Base-by-base conservation (phyloP, 495 filamentous ascomycete species). In the Bathelium albidoporum region DNA sequence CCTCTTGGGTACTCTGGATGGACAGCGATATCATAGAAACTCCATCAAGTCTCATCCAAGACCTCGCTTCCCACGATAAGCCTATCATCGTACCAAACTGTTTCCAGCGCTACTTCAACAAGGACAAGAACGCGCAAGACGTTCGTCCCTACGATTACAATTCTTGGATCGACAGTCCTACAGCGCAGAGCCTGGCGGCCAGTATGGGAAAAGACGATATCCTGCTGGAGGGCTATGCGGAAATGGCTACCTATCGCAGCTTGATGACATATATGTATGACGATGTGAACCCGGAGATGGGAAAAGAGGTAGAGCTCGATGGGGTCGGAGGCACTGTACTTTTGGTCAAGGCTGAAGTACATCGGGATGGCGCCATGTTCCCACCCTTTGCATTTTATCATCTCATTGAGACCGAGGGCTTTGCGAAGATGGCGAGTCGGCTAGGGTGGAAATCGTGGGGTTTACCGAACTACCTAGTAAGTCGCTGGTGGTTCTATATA, bases 291-390 rank as follows among this genome's bases (percentile, higher is more conserved):
- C 14, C 26, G n/a, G 41, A 59, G 32, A 43, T 2, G 77, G 74
- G 0, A 28, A 59, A 43, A 31, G 85, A 88, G 68, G 79, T 96
- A 5, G 78, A 80, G 22, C 77, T 98, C 3, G 95, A 98, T 74
- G 94, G 94, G 22, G 95, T 98, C 14, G 94, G 94, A 55, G 94
- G 94, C 4, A 96, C 94, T 1, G 89, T 93, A 7, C 79, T 98
- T 62, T 75, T 98, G 75, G 94, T 98, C 18, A 97, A 97, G 78
- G 94, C 95, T 0, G 95, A 97, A 62, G 94, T 98, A 9, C 94
- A 98, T 70, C 83, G 94, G 16, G 95, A 98, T 73, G 94, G 94
- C 2, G 94, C 95, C 62, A 98, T 98, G 94, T 98, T 98, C 74
- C 94, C 94, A 20, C 83, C 94, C 0, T 98, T 98, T 73, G 75